Conservation (phyloP, 1,284 basidiomycete species). For the Melampsora abietis-canadensis region DNA sequence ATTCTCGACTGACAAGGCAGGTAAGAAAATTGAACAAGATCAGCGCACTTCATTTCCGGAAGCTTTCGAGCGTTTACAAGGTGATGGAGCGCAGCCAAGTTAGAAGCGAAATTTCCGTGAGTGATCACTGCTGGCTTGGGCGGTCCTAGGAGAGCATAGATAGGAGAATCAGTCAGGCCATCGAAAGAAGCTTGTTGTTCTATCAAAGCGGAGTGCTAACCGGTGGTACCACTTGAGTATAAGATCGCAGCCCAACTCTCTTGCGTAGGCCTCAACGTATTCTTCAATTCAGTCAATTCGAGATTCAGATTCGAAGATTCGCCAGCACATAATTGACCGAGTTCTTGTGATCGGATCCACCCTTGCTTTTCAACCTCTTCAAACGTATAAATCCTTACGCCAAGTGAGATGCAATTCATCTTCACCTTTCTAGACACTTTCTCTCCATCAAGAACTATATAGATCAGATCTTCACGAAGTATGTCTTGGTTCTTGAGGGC, state of each 20-base stretch:
- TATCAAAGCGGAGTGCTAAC: not conserved
- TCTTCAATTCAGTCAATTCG: constrained; percentile 9
- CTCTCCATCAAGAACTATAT: constrained; percentile 19
- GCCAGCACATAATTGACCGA: not conserved
- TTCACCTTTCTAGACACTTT: constrained; percentile 5
- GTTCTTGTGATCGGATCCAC: not conserved
- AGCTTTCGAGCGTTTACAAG: constrained; percentile 15
- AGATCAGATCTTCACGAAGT: constrained; percentile 8
- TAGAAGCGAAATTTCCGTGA: constrained; percentile 36
- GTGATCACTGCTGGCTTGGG: constrained; percentile 28
- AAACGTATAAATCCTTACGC: constrained; percentile 19
- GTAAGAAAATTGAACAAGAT: constrained; percentile 39
- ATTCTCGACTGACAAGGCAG: constrained; percentile 33
- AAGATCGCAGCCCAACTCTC: constrained; percentile 16
- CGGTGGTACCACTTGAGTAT: constrained; percentile 38
- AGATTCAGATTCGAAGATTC: not conserved
- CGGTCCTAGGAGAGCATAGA: not conserved
- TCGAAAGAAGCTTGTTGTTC: not conserved
- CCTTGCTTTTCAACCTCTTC: constrained; percentile 23
- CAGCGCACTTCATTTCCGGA: constrained; percentile 7
- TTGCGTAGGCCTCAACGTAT: constrained; percentile 3
- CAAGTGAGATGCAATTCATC: constrained; percentile 3
- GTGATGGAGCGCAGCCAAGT: constrained; percentile 15
- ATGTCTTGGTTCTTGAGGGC: not conserved
- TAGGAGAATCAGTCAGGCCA: not conserved